Percentiles rank a stretch among this genome's conserved stretches.
Conservation (phyloP, 2,329 filamentous ascomycete species). For the Exophiala spinifera region DNA sequence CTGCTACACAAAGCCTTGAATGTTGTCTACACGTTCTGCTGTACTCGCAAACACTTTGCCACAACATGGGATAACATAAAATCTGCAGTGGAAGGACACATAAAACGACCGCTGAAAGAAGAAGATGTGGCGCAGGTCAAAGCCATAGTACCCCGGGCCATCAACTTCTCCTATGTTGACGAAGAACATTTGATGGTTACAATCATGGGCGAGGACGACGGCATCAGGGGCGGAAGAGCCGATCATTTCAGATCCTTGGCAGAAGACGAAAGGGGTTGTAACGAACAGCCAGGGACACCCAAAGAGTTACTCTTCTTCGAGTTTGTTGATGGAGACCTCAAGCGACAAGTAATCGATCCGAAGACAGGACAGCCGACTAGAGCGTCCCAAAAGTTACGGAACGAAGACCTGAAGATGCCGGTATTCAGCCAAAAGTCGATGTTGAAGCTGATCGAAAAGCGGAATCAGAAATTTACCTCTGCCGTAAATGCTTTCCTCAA, state of each 20-base stretch:
- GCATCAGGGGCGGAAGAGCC: slow-evolving; percentile 58
- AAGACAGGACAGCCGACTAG: slow-evolving; percentile 72
- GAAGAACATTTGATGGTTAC: slow-evolving; percentile 79
- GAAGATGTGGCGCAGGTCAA: slow-evolving; percentile 82
- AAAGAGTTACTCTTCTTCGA: slow-evolving; percentile 83
- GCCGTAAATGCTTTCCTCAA: slow-evolving; percentile 77
- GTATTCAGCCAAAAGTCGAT: slow-evolving; percentile 92
- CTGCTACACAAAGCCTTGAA: slow-evolving; percentile 82
- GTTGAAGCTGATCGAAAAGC: slow-evolving; percentile 81
- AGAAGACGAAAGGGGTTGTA: slow-evolving; percentile 36
- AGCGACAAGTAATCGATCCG: slow-evolving; percentile 68
- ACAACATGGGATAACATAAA: slow-evolving; percentile 91
- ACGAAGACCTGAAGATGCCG: slow-evolving; percentile 85
- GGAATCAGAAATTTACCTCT: slow-evolving; percentile 76
- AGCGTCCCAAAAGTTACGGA: slow-evolving; percentile 63
- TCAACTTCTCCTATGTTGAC: slow-evolving; percentile 84
- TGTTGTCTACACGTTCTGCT: slow-evolving; percentile 91
- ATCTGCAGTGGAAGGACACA: slow-evolving; percentile 78
- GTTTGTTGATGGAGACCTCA: slow-evolving; percentile 87
- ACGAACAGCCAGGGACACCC: slow-evolving; percentile 35
- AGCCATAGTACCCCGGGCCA: slow-evolving; percentile 69
- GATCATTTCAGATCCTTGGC: slow-evolving; percentile 48
- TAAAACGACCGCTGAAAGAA: slow-evolving; percentile 64
- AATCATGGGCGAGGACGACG: slow-evolving; percentile 65
- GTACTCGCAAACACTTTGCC: slow-evolving; percentile 82